phyloP scores from a whole-genome alignment of 164 flowering plant genomes.

The Macadamia tetraphylla region DNA sequence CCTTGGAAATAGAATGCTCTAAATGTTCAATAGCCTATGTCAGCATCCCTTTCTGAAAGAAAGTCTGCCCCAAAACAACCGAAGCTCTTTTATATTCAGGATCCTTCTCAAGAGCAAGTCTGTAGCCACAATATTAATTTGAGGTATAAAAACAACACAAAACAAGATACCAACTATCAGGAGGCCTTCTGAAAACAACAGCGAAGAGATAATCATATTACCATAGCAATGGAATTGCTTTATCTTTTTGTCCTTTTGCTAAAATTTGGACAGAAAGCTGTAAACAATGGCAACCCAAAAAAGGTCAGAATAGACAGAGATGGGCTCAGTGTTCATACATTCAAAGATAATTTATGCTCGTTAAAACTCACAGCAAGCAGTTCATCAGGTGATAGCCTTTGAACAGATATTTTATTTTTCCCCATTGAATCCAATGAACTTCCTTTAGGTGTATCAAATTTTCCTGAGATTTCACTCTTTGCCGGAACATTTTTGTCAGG shows the following conservation, averaged over 20 bases:
- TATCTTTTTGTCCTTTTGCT: slow-evolving; percentile 43
- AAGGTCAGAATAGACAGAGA: slow-evolving; percentile 4
- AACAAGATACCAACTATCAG: neutral
- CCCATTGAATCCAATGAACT: slow-evolving; percentile 7
- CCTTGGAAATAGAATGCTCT: slow-evolving; percentile 78
- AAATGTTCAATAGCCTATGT: slow-evolving; percentile 53
- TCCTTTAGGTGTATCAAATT: slow-evolving; percentile 10
- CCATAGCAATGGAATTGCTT: slow-evolving; percentile 57
- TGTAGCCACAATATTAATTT: slow-evolving; percentile 21
- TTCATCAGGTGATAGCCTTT: slow-evolving; percentile 44
- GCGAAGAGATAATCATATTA: slow-evolving; percentile 20
- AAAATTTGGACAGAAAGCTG: slow-evolving; percentile 59
- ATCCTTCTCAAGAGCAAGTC: slow-evolving; percentile 78
- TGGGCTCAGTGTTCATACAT: neutral
- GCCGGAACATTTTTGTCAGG: slow-evolving; percentile 25
- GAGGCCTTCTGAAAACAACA: neutral
- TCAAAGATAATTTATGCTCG: neutral
- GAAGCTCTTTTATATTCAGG: slow-evolving; percentile 57
- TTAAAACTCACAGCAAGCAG: slow-evolving; percentile 57
- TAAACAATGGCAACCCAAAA: slow-evolving; percentile 12
- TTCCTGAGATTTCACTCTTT: slow-evolving; percentile 16
- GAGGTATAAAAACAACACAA: slow-evolving; percentile 3
- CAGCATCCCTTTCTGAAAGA: slow-evolving; percentile 36
- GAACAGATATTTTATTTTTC: slow-evolving; percentile 21
- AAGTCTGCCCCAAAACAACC: slow-evolving; percentile 63